Base-by-base conservation (phyloP, 1,284 basidiomycete genomes). In the Cronartium quercuum region DNA sequence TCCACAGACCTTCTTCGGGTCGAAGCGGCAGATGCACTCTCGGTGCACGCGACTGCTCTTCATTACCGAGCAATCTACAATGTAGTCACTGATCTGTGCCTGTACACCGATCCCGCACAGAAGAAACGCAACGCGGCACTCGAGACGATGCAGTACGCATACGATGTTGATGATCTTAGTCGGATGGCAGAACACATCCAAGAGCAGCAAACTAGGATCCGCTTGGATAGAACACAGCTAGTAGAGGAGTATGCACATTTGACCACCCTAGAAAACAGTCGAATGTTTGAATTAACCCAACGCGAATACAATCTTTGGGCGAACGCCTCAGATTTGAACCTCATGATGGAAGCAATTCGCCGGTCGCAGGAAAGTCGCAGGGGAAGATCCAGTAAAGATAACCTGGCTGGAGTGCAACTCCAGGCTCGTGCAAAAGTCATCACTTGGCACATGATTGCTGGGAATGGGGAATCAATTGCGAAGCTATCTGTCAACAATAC, bases 381-480 rank as follows among this genome's bases (percentile, higher is more conserved):
- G 85, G 61, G 90, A 89, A 75, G 89, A 89, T 66, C 80, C 86
- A 61, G 83, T 88, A 12, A 90, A 90, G 76, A 75, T 5, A 65
- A 65, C 13, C 63, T 42, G 79, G 91, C 90, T 0, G 91, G 92
- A 1, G 84, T 94, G 47, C 86, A 91, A 55, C 83, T 97, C 34
- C 89, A 91, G 78, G 88, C 92, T 0, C 88, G 88, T 5, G 92
- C 93, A 0, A 87, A 89, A 9, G 91, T 94, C 80, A 89, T 98
- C 66, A 92, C 91, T 0, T 98, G 94, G 94, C 87, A 88, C 78
- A 96, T 98, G 92, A 84, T 96, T 42, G 91, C 92, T 77, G 86
- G 89, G 71, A 83, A 87, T 44, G 86, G 86, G 58, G 87, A 89
- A 66, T 85, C 94, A 40, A 85, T 98, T 0, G 89, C 92, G 38